phyloP scores from a whole-genome alignment of 1,139 yeast genomes.

The Candida labiduridarum region DNA sequence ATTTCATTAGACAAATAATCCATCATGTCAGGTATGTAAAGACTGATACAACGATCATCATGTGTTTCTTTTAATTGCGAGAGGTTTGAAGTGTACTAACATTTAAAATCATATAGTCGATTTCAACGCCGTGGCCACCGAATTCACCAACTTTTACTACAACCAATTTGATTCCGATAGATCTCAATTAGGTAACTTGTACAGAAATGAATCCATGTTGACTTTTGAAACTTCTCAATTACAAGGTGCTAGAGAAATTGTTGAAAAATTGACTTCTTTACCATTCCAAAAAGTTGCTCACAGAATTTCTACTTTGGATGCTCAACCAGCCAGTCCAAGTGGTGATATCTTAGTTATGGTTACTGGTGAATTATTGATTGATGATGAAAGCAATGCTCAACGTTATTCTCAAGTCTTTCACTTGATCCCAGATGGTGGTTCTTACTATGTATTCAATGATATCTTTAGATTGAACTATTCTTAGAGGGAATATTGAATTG shows the following conservation, averaged over 20 bases:
- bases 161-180: constrained; percentile 94
- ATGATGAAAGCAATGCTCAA: constrained; percentile 93
- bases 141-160: constrained; percentile 93
- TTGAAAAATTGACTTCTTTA: constrained; percentile 82
- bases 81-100: constrained; percentile 16
- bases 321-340: constrained; percentile 93
- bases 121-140: constrained; percentile 72
- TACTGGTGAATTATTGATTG: constrained; percentile 91
- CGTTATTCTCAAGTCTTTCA: constrained; percentile 98
- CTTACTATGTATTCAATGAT: constrained; percentile 94
- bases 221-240: constrained; percentile 93
- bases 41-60: not conserved
- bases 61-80: not conserved
- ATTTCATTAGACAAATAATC: not conserved
- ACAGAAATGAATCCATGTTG: constrained; percentile 96
- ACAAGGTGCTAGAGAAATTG: constrained; percentile 91
- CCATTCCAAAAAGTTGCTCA: constrained; percentile 94
- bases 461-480: constrained; percentile 91
- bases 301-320: constrained; percentile 91
- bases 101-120: constrained; percentile 44
- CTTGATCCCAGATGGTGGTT: constrained; percentile 86
- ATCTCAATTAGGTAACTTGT: constrained; percentile 87
- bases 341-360: constrained; percentile 98
- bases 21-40: constrained; percentile 19
- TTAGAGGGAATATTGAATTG: constrained; percentile 17